Base-by-base conservation (phyloP, 2,329 filamentous ascomycete species). In the Proliferodiscus dingleyae region DNA sequence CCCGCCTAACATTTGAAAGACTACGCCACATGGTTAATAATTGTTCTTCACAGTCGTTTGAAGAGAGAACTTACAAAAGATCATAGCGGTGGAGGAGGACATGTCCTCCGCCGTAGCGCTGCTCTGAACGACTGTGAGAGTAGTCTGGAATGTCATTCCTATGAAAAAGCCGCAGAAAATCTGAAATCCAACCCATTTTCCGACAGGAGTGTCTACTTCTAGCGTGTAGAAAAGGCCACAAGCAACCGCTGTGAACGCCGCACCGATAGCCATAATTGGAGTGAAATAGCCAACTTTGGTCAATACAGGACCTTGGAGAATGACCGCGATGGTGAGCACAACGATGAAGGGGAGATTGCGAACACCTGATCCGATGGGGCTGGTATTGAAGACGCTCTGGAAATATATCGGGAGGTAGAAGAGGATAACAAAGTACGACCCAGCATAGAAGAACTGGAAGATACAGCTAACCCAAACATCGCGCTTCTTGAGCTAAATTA, bases 121-220 rank as follows among this genome's bases (percentile, higher is more conserved):
- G 11, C 18, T 28, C 37, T 73, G 71, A 6, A 66, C 65, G 22
- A 64, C 66, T 50, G 71, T 71, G 58, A 74, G 68, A 47, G 72
- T 69, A n/a, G 69, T 50, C 18, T 51, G 49, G 39, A 48, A 45
- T 7, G 30, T 32, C n/a, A 42, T 19, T 21, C 50, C 52, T 16
- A 42, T 28, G 5, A 36, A 50, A 16, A 49, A 9, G 15, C 54
- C 52, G 7, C 30, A 16, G n/a, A 57, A 16, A 26, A 57, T 44
- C 38, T 57, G 54, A 28, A 52, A 57, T 5, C 52, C 51, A 34
- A 55, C 43, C 52, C 52, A 55, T 16, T 38, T 42, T n/a, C 26
- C 48, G 9, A 41, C 22, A 3, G 38, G 30, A 9, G 52, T 47
- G 10, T 13, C 41, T 3, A 55, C 36, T 1, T 46, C 52, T 2